A percentile compares a stretch with the other conserved stretches of the same genome.
Evolutionary conservation across 495 filamentous ascomycete genomes (phyloP).

Genomic region (Hypomontagnella monticulosa): DNA sequence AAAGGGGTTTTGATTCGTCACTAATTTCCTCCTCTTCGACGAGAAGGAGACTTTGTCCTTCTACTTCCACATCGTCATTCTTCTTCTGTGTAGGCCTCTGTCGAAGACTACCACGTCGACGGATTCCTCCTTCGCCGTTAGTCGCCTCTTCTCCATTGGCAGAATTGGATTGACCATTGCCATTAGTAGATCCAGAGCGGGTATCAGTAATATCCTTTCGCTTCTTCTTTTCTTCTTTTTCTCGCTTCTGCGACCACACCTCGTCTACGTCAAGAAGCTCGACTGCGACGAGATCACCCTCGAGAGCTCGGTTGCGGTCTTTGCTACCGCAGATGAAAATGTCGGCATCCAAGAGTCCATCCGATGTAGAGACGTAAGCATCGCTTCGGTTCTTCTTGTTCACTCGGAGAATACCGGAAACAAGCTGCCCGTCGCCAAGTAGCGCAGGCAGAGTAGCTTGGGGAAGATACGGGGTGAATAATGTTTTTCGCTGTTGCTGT

Average conservation of each 20-base stretch:
- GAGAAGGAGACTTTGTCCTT: constrained; percentile 94
- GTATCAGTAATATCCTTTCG: constrained; percentile 97
- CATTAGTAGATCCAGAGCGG: constrained; percentile 75
- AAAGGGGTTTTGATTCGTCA: constrained; percentile 96
- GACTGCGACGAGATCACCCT: constrained; percentile 94
- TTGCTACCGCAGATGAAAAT: constrained; percentile 99
- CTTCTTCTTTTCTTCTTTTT: constrained; percentile 99
- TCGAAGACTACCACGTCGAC: constrained; percentile 90
- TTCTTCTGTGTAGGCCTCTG: constrained; percentile 99
- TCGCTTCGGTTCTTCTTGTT: constrained; percentile 99
- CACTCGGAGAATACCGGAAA: constrained; percentile 94
- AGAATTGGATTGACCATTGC: constrained; percentile 69
- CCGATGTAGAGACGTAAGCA: constrained; percentile 93
- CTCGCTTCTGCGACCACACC: constrained; percentile 97
- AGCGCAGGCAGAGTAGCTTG: constrained; percentile 94
- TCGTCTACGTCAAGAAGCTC: constrained; percentile 98
- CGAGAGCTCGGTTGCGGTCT: constrained; percentile 93
- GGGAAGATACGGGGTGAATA: constrained; percentile 97
- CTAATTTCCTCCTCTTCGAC: constrained; percentile 99
- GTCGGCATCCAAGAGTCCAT: constrained; percentile 88
- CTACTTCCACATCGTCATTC: constrained; percentile 99
- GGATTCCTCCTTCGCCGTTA: constrained; percentile 80
- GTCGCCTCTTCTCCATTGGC: constrained; percentile 73
- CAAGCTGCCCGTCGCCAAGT: constrained; percentile 89
- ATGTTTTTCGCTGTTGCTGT: constrained; percentile 95